phyloP scores from a whole-genome alignment of 257 asterid species.

The Fraxinus pennsylvanica region DNA sequence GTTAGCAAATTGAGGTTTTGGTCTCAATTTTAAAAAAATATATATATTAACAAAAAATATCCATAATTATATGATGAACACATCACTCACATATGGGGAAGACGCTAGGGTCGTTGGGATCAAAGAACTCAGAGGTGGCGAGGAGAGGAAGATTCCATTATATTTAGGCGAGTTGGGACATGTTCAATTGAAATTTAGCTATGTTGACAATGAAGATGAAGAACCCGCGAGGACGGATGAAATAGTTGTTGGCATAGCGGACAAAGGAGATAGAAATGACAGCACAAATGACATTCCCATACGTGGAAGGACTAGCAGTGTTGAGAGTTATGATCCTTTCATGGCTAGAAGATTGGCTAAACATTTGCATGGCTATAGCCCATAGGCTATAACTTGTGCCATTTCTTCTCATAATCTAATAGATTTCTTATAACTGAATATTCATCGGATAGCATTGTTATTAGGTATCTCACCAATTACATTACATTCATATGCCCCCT shows the following conservation, averaged over 20 bases:
- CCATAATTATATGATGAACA: too few species aligned
- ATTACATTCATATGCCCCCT: neutral
- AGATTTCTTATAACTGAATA: neutral
- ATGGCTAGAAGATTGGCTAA: constrained; percentile 99
- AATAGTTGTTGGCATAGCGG: constrained; percentile 43
- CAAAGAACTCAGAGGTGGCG: constrained; percentile 81
- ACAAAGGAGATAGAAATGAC: constrained; percentile 43
- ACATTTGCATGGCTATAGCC: constrained; percentile 80
- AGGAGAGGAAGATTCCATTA: constrained; percentile 76
- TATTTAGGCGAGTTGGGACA: constrained; percentile 42
- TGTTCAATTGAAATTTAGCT: constrained; percentile 65
- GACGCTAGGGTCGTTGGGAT: constrained; percentile 46
- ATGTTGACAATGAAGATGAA: constrained; percentile 54
- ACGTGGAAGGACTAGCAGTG: constrained; percentile 69
- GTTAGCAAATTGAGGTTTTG: too few species aligned
- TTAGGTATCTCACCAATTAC: neutral
- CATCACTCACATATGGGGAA: too few species aligned
- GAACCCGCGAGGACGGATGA: constrained; percentile 58
- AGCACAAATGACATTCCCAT: constrained; percentile 24
- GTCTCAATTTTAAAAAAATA: too few species aligned
- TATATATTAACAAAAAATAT: too few species aligned
- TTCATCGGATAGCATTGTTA: neutral
- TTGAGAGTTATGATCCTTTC: constrained; percentile 67
- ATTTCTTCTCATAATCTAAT: neutral
- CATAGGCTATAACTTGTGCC: constrained; percentile 43